phyloP scores from a whole-genome alignment of 2,329 filamentous ascomycete genomes.

The Claviceps monticola region DNA sequence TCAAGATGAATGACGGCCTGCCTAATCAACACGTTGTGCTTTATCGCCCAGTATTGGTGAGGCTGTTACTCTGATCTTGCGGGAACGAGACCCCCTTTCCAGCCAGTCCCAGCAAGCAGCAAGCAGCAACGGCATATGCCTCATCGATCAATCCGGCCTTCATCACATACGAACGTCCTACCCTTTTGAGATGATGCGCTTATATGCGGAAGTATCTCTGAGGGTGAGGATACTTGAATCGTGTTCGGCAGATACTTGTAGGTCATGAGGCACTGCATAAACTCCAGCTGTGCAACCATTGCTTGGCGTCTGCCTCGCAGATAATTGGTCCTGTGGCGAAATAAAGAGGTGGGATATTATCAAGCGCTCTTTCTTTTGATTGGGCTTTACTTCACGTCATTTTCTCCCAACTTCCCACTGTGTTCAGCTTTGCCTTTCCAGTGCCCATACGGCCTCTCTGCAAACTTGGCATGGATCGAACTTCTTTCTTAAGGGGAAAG shows the following conservation, averaged over 20 bases:
- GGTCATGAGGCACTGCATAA: neutral
- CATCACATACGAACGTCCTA: slow-evolving; percentile 1
- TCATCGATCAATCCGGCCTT: neutral
- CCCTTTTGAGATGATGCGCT: neutral
- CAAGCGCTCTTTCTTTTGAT: neutral
- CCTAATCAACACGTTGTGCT: neutral
- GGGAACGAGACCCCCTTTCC: neutral
- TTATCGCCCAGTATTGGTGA: neutral
- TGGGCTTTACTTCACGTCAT: neutral
- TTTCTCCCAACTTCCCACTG: neutral
- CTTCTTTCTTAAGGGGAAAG: too few relatives aligned
- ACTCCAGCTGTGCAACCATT: slow-evolving; percentile 1
- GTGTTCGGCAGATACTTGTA: neutral
- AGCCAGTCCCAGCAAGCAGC: neutral
- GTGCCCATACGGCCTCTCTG: neutral
- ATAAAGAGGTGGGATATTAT: neutral
- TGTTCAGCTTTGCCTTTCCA: neutral
- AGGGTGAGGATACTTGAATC: neutral
- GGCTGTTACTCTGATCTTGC: neutral
- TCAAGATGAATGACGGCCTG: neutral
- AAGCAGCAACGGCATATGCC: neutral
- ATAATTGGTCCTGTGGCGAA: neutral
- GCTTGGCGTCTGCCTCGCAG: neutral
- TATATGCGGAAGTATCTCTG: neutral
- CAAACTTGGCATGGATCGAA: neutral